These are phyloP conservation scores for Pseudogymnoascus sp. DNA, from an alignment of 2,329 filamentous ascomycete species.

Conservation along the genomic window DNA sequence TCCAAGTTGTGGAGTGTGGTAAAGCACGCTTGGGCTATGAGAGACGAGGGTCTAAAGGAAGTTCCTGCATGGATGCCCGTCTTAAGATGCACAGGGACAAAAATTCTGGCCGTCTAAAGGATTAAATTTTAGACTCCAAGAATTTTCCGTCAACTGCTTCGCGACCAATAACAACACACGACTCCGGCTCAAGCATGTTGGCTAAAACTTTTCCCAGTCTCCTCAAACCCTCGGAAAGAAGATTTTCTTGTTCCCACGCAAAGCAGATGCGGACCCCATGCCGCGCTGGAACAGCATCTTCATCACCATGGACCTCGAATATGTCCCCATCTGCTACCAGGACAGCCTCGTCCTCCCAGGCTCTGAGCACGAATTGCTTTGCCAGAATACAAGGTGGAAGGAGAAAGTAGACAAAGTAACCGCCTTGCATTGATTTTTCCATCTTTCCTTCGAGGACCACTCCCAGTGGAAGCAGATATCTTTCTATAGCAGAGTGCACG, in stretches of 20 bases:
- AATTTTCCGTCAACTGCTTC: not conserved
- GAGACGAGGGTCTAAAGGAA: not conserved
- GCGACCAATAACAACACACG: not conserved
- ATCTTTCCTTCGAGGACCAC: slow-evolving; percentile 38
- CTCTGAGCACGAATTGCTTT: slow-evolving; percentile 30
- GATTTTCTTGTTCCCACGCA: slow-evolving; percentile 60
- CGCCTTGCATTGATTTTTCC: slow-evolving; percentile 46
- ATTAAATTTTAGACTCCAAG: not conserved
- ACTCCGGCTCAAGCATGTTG: slow-evolving; percentile 22
- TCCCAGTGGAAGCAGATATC: slow-evolving; percentile 55
- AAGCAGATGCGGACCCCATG: slow-evolving; percentile 59
- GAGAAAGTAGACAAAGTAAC: slow-evolving; percentile 78
- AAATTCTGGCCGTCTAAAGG: not conserved
- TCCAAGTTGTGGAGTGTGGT: not conserved
- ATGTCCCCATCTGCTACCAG: slow-evolving; percentile 59
- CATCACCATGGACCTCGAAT: slow-evolving; percentile 59
- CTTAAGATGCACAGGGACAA: not conserved
- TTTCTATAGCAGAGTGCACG: slow-evolving; percentile 51
- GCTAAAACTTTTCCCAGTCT: slow-evolving; percentile 45
- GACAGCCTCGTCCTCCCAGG: slow-evolving; percentile 55
- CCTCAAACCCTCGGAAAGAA: slow-evolving; percentile 58
- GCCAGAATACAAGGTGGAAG: slow-evolving; percentile 46
- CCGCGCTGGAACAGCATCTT: slow-evolving; percentile 46
- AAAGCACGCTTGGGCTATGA: not conserved
- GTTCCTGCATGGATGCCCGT: not conserved